These are phyloP conservation scores for Xylaria arbuscula DNA, from an alignment of 2,329 filamentous ascomycete genomes.

Conservation along the genomic window DNA sequence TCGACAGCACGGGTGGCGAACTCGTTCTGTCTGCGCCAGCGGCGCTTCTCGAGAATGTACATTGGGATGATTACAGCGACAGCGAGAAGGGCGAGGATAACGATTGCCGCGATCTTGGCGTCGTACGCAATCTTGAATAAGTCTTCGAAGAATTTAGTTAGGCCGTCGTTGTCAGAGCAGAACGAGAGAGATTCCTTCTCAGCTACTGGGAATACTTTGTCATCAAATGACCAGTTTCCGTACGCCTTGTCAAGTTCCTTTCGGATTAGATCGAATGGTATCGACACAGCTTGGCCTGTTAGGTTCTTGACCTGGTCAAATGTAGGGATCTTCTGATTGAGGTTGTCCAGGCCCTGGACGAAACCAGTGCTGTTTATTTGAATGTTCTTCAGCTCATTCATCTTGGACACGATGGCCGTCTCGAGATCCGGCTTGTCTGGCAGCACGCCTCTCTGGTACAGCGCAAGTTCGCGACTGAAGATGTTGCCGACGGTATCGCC, in stretches of 20 bases:
- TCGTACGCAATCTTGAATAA: constrained; percentile 74
- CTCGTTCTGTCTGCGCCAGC: constrained; percentile 78
- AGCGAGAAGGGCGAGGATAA: constrained; percentile 77
- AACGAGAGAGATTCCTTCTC: constrained; percentile 85
- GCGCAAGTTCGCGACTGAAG: constrained; percentile 15
- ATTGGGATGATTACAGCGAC: constrained; percentile 80
- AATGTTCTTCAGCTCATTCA: constrained; percentile 70
- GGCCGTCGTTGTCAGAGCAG: constrained; percentile 85
- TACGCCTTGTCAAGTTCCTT: constrained; percentile 76
- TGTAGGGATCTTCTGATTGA: constrained; percentile 83
- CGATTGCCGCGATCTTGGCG: constrained; percentile 80
- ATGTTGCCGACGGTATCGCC: constrained; percentile 54
- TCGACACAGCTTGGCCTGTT: constrained; percentile 76
- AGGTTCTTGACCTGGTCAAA: constrained; percentile 87
- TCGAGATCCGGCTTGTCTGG: constrained; percentile 48
- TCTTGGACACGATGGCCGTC: constrained; percentile 69
- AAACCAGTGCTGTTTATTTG: constrained; percentile 74
- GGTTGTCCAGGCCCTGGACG: constrained; percentile 73
- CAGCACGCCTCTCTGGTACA: constrained; percentile 28
- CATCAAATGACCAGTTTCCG: constrained; percentile 80
- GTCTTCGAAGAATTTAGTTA: constrained; percentile 84
- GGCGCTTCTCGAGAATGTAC: constrained; percentile 81
- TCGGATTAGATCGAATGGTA: constrained; percentile 86
- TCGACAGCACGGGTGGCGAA: constrained; percentile 77
- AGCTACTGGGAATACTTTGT: constrained; percentile 82